These are phyloP conservation scores for Suhomyces canberraensis DNA, from an alignment of 805 yeast genomes.

Conservation along the genomic window DNA sequence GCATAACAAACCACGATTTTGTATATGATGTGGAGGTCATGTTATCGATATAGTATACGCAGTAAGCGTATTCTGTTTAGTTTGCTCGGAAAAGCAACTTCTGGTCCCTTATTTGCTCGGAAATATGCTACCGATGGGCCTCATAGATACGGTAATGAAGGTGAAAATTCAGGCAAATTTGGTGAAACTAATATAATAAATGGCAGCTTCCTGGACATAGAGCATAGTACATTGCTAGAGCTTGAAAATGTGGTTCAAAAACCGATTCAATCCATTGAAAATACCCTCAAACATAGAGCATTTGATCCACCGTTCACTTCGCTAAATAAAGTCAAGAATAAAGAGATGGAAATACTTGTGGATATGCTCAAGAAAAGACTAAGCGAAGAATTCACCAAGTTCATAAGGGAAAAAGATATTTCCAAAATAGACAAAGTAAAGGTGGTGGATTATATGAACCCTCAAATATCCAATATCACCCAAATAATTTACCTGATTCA, in stretches of 20 bases:
- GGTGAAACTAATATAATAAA: too few species aligned
- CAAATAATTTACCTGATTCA: conserved; percentile 18
- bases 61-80: too few species aligned
- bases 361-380: background rate
- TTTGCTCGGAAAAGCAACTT: too few species aligned
- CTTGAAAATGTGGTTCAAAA: background rate
- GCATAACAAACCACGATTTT: too few species aligned
- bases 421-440: background rate
- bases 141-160: too few species aligned
- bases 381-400: background rate
- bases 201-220: too few species aligned
- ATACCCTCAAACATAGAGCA: background rate
- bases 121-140: too few species aligned
- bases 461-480: conserved; percentile 19
- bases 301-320: conserved; percentile 3
- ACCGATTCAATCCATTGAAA: background rate
- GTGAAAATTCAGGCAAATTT: too few species aligned
- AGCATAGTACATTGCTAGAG: too few species aligned
- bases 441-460: conserved; percentile 21
- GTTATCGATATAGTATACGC: too few species aligned
- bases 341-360: conserved; percentile 1
- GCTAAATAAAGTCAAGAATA: conserved; percentile 3
- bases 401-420: background rate
- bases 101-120: too few species aligned
- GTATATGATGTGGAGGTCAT: too few species aligned